Evolutionary conservation across 2,329 filamentous ascomycete genomes (phyloP), one percentile per base, ranked within the genome.

Genomic region (Xylariaceae sp.): DNA sequence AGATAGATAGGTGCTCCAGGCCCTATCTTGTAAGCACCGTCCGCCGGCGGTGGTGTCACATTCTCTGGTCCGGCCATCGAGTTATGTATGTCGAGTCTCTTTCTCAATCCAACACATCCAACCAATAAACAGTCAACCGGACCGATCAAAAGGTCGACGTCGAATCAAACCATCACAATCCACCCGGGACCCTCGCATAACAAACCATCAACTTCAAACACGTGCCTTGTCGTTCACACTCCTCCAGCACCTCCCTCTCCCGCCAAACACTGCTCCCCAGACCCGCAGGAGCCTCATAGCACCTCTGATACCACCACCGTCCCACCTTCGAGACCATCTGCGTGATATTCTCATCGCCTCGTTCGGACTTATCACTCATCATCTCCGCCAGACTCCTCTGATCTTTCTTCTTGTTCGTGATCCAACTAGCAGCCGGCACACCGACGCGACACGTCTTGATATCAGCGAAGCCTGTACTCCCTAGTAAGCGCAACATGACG

Each of bases 291-390:
- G 58, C 82, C 74, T 97, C 93, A 72, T 97, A 97, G 77, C 93
- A 97, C 55, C 89, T 85, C 8, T 86, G 89, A 74, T 96, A 97
- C 94, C 94, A 99, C 91, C 93, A 97, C 49, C 94, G 83, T 1
- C 92, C 93, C 9, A 97, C 93, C 63, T 87, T 88, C 13, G 92
- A 88, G 18, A 97, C 92, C 81, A 96, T 96, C 70, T 90, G 92
- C 11, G 91, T 90, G 70, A 97, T 96, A 65, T 86, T 88, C 69
- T 92, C 90, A 66, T 96, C 91, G 18, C 88, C 88, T 11, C 82
- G 78, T 0, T 84, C 80, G n/a, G 84, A 82, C 41, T 86, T 81
- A 64, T 90, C 87, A 35, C 81, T 85, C 74, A 91, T 88, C 75
- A 91, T 85, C 68, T 92, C 88, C 1, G 86, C 85, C 1, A 92